Evolutionary conservation across 257 asterid genomes (phyloP), one percentile per base, ranked within the genome.

Genomic region (Nemophila menziesii): DNA sequence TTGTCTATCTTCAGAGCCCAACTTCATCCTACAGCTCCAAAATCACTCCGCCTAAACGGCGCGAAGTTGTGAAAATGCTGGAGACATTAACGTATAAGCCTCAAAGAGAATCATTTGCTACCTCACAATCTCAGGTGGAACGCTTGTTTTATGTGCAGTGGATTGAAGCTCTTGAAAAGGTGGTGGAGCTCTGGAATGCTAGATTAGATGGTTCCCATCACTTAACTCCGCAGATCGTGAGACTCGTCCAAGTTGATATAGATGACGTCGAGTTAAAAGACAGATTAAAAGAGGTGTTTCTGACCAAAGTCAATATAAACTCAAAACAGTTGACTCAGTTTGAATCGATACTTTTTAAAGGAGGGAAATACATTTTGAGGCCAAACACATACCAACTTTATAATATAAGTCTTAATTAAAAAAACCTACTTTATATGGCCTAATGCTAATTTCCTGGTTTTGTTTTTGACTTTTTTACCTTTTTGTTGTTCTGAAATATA

Each of bases 191-290:
- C 24, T 89, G 98, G 98, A 69, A 66, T 22, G 16, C 62, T 53
- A 72, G 65, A 50, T 49, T 84, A 15, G 18, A 33, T 1, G 64
- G 59, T 4, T 68, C 36, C 2, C 58, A 52, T 23, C n/a, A 17
- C n/a, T 63, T 80, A 20, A 55, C 42, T 33, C 93, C 93, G 3
- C 27, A 61, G 24, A 49, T 83, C 14, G 33, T 53, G 33, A 55
- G 14, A 20, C 47, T 67, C 22, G 61, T 75, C 9, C 44, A 44
- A 38, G 70, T 70, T 33, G 60, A 87, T 0, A 84, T 93, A 0
- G 95, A 89, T 64, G 72, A 58, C 71, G 59, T 23, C 12, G 98
- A 89, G 57, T 44, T 84, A 64, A 56, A 48, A 38, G 72, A 62
- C 33, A 63, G 66, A 21, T 51, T 84, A 44, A 68, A 61, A 51